A percentile compares a stretch with the other conserved stretches of the same genome.
Conservation (phyloP, 352 stramenopile species). For the Blastocystis hominis region DNA sequence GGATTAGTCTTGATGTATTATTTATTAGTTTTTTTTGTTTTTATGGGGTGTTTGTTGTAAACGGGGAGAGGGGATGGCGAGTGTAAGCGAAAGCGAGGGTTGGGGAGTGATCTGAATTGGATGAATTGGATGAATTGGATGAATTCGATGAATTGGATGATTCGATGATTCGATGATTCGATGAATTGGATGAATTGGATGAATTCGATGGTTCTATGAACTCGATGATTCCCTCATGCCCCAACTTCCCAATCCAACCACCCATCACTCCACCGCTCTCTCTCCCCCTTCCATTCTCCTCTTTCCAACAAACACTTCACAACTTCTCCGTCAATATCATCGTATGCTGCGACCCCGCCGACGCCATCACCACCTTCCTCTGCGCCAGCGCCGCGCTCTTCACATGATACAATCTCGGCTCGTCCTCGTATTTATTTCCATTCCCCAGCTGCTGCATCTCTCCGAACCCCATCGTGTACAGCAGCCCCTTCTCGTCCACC, state of each 20-base stretch:
- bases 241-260: too few relatives aligned
- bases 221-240: too few relatives aligned
- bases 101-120: too few relatives aligned
- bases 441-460: conserved; percentile 51
- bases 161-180: too few relatives aligned
- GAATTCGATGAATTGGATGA: too few relatives aligned
- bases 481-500: not conserved
- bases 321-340: conserved; percentile 7
- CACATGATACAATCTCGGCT: not conserved
- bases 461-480: conserved; percentile 35
- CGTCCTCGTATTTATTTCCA: conserved; percentile 40
- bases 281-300: not conserved
- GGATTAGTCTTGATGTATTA: conserved; percentile 32
- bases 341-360: conserved; percentile 3
- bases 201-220: too few relatives aligned
- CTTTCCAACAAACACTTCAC: not conserved
- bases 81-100: too few relatives aligned
- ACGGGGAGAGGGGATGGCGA: too few relatives aligned
- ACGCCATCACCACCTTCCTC: not conserved
- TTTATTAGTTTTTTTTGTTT: conserved; percentile 1
- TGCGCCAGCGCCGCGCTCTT: not conserved
- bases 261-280: too few relatives aligned
- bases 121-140: too few relatives aligned
- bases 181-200: too few relatives aligned
- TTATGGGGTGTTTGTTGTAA: not conserved